Conservation (phyloP, 2,329 filamentous ascomycete species). For the Phyllachora maydis region DNA sequence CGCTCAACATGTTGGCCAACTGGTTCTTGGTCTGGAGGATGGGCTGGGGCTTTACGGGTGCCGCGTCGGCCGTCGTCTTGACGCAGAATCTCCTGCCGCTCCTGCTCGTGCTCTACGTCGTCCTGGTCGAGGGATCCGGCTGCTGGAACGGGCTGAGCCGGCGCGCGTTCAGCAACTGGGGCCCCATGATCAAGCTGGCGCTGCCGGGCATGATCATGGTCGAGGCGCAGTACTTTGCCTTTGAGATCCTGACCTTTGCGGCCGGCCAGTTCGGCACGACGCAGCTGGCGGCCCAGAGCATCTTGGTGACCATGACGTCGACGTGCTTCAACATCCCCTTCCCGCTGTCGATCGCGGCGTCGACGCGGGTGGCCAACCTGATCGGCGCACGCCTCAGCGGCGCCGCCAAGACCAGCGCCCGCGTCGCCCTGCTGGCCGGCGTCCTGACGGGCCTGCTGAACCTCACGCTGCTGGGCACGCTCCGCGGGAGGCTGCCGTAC, state of each 20-base stretch:
- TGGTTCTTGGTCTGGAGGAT: slow-evolving; percentile 60
- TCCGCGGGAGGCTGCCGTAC: slow-evolving; percentile 38
- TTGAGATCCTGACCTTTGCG: slow-evolving; percentile 47
- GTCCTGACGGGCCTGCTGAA: slow-evolving; percentile 34
- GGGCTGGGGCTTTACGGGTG: slow-evolving; percentile 53
- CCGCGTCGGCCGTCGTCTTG: slow-evolving; percentile 60
- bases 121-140: slow-evolving; percentile 50
- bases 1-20: slow-evolving; percentile 57
- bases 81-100: slow-evolving; percentile 61
- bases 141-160: slow-evolving; percentile 71
- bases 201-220: slow-evolving; percentile 55
- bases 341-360: slow-evolving; percentile 48
- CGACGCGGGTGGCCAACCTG: slow-evolving; percentile 51
- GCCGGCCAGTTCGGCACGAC: slow-evolving; percentile 44
- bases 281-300: slow-evolving; percentile 48
- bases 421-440: slow-evolving; percentile 19
- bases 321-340: slow-evolving; percentile 57
- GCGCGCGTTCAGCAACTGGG: slow-evolving; percentile 9
- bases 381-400: slow-evolving; percentile 47
- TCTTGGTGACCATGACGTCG: slow-evolving; percentile 41
- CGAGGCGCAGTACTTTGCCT: slow-evolving; percentile 27
- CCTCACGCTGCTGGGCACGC: slow-evolving; percentile 32
- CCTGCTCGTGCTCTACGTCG: slow-evolving; percentile 59
- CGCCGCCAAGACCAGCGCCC: slow-evolving; percentile 42
- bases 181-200: slow-evolving; percentile 52